A percentile compares a stretch with the other conserved stretches of the same genome.
phyloP scores from a whole-genome alignment of 495 filamentous ascomycete species.

The Acidomyces sp. region DNA sequence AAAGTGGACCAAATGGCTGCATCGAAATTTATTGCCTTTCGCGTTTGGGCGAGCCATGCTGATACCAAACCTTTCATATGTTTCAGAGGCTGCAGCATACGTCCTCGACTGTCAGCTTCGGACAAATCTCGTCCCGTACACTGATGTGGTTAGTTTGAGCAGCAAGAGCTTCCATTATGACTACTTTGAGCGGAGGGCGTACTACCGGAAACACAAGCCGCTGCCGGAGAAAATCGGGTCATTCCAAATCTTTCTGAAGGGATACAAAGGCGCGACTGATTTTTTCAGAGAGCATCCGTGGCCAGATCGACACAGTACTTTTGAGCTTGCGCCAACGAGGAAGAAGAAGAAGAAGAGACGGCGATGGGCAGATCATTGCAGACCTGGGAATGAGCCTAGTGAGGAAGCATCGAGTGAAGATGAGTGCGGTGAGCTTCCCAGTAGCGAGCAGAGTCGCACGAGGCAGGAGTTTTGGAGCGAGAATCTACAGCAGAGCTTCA shows the following conservation, averaged over 20 bases:
- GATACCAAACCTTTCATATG: slow-evolving; percentile 97
- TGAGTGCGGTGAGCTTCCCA: slow-evolving; percentile 29
- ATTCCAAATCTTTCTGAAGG: slow-evolving; percentile 94
- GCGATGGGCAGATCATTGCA: slow-evolving; percentile 75
- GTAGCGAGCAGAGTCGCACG: slow-evolving; percentile 15
- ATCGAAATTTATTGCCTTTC: slow-evolving; percentile 69
- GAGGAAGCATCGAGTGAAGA: slow-evolving; percentile 45
- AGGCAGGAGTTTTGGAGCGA: slow-evolving; percentile 73
- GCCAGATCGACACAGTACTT: slow-evolving; percentile 82
- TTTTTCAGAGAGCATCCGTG: slow-evolving; percentile 92
- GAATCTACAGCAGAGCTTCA: slow-evolving; percentile 72
- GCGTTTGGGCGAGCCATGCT: slow-evolving; percentile 92
- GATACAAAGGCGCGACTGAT: slow-evolving; percentile 90
- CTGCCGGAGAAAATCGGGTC: slow-evolving; percentile 89
- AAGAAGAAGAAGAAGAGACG: slow-evolving; percentile 49
- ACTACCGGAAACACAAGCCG: slow-evolving; percentile 71
- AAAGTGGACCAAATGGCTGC: slow-evolving; percentile 36
- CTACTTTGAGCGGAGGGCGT: slow-evolving; percentile 85
- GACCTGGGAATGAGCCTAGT: slow-evolving; percentile 56
- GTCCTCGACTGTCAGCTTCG: slow-evolving; percentile 80
- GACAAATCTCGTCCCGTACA: slow-evolving; percentile 90
- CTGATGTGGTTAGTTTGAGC: slow-evolving; percentile 83
- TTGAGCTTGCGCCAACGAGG: slow-evolving; percentile 45
- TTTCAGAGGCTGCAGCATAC: slow-evolving; percentile 95
- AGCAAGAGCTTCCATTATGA: slow-evolving; percentile 98